Evolutionary conservation across 208 protist species (phyloP), one percentile per base, ranked within the genome.

Genomic region (Acanthamoeba culbertsoni): DNA sequence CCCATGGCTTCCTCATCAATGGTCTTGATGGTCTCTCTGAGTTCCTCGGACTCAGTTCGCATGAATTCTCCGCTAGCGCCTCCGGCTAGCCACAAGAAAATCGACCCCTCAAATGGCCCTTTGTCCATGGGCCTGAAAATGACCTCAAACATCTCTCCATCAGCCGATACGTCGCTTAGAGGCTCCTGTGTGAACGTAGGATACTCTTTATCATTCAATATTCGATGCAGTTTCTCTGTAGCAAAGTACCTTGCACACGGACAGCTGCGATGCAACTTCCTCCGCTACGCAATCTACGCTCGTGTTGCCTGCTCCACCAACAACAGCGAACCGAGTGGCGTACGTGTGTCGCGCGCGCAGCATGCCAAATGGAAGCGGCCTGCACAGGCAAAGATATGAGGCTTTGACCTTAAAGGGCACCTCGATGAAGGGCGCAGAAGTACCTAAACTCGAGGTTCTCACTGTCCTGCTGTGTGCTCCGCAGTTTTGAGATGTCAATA

Each of bases 271-370:
- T 1, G 71, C 3, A 31, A 82, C 33, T 35, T 28, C 20, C 71
- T 82, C 71, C 0, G 37, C 71, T 43, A 82, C 71, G n/a, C 71
- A 1, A 43, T 82, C 71, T 43, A 82, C 71, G 23, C 23, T 16
- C 71, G 71, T 82, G 42, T 43, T 10, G 42, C 71, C n/a, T 16
- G 5, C 16, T 6, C 71, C 71, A 2, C 71, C 71, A 16, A 82
- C 71, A 35, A 82, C 71, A 3, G 71, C 71, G 42, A 82, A 82
- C 42, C 71, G 71, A 35, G 71, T 82, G 4, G 71, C 35, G 71
- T 82, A 82, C 5, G 71, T 82, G 43, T 82, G 71, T 0, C 71
- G 71, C 71, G 71, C 71, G 14, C 71, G 71, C 71, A 82, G 43
- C 71, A 82, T 82, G 10, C 71, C 71, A 26, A 82, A 82, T 6